Base-by-base conservation (phyloP, 768 basidiomycete genomes). In the Xerocomellus chrysenteron region DNA sequence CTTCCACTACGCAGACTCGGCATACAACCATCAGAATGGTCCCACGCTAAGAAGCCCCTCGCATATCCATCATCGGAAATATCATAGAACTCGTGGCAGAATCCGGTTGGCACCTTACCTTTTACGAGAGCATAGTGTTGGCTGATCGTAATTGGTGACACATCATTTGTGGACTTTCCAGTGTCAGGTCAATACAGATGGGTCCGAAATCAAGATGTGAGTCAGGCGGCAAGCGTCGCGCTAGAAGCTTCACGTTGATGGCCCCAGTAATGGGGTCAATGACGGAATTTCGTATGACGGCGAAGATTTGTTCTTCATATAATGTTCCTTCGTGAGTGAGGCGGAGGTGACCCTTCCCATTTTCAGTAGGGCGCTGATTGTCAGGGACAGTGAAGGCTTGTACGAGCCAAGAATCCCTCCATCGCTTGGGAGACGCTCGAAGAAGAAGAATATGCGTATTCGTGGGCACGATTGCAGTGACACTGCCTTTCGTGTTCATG, bases 261-360 rank as follows among this genome's bases (percentile, higher is more conserved):
- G 28, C 4, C 26, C 54, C 48, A 39, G 35, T 16, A 5, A 26
- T 33, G 13, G 32, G 26, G 16, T 44, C 35, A 17, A 54, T 26
- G 14, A 33, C 24, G 5, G 54, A 42, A n/a, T 54, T 41, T 49
- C 32, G 39, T 19, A 55, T 32, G 30, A 32, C 30, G 30, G 10
- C 10, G 30, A 32, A 32, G 30, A 11, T 2, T 1, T 9, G 30
- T 21, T 21, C 21, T 21, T 21, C 21, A 21, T 21, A 11, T 9
- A 32, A 32, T 32, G 0, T 35, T 35, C 33, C 33, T 12, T 50
- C 42, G 3, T 51, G 54, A 51, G 49, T 13, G 33, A 55, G 42
- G 4, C 19, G 42, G 10, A 50, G 48, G 16, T 44, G 1, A n/a
- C 35, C 17, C 11, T 17, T 30, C 1, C 24, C 35, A 17, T 37